A percentile compares a stretch with the other conserved stretches of the same genome.
Conservation (phyloP, 1,284 basidiomycete genomes). For the Golubevia sp. region DNA sequence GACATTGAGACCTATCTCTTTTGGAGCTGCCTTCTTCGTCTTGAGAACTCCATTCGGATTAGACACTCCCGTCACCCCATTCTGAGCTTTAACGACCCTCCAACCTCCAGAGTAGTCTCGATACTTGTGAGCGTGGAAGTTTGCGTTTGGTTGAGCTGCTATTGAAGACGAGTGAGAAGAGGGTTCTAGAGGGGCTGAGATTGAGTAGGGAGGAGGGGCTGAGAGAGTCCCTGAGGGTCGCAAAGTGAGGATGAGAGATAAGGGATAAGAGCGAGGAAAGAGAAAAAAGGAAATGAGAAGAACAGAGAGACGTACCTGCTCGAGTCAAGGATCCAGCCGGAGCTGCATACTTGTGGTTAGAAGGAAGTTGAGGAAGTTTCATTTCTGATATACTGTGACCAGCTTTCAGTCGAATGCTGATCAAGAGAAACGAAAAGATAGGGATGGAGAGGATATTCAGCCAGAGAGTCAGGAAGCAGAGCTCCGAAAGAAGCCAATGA, state of each 20-base stretch:
- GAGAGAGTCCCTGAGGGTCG: conserved; percentile 27
- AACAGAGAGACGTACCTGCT: too few relatives aligned
- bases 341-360: conserved; percentile 36
- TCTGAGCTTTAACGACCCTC: conserved; percentile 39
- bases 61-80: conserved; percentile 24
- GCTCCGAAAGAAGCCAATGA: too few relatives aligned
- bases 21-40: too few relatives aligned
- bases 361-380: conserved; percentile 36
- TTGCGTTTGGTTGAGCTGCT: conserved; percentile 49
- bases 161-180: conserved; percentile 55
- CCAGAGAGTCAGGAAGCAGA: too few relatives aligned
- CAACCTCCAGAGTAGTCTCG: conserved; percentile 40
- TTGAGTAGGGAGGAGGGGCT: conserved; percentile 35
- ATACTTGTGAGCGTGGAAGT: conserved; percentile 48
- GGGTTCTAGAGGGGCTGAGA: conserved; percentile 45
- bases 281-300: too few relatives aligned
- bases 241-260: too few relatives aligned
- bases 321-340: conserved; percentile 24
- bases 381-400: conserved; percentile 32
- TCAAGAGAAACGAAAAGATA: neutral
- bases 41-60: too few relatives aligned
- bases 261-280: too few relatives aligned
- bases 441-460: too few relatives aligned
- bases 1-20: too few relatives aligned
- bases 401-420: conserved; percentile 25